Evolutionary conservation across 139 green algal genomes (phyloP), one percentile per base, ranked within the genome.

Genomic region (Diplosphaera chodatii): DNA sequence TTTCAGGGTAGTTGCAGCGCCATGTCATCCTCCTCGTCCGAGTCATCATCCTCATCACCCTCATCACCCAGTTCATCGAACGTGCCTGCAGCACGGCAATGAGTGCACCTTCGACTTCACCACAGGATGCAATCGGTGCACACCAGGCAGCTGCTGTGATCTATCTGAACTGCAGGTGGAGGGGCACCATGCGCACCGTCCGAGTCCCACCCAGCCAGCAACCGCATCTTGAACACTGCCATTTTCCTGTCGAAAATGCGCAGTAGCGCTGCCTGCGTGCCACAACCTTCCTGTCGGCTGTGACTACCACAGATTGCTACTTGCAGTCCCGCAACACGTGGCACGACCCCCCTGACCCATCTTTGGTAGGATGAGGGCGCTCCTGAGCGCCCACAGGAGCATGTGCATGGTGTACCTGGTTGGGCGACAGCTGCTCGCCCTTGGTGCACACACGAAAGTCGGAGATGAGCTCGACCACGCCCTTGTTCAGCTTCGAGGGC

Each of bases 401-500:
- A 6, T 48, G 37, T 10, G 37, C 37, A 48, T 48, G 10, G 16
- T 25, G 48, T 64, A 73, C 74, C 69, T 94, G 85, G 69, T 92
- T 82, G 68, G 91, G 71, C 33, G 89, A 87, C 55, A 98, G 81
- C 68, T 76, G 71, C 68, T 96, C 72, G 1, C 93, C 91, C 69
- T 78, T 75, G 16, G 62, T 78, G 80, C 93, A 97, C 40, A 96
- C 91, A 77, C 72, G 69, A 70, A 90, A 79, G 77, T 96, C 90
- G 21, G 82, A 67, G 33, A 96, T 68, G 63, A 96, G 78, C 82
- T 96, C 89, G 68, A 98, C 89, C 31, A 96, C 88, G 0, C 93
- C 93, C 77, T 93, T 94, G 80, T 95, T 91, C 4, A 99, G 88
- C 68, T 85, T 85, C 1, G 91, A 96, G 59, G 96, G 95, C 80